These are phyloP conservation scores for Chlamydomonas sphaeroides DNA, from an alignment of 139 green algal genomes.

Conservation along the genomic window DNA sequence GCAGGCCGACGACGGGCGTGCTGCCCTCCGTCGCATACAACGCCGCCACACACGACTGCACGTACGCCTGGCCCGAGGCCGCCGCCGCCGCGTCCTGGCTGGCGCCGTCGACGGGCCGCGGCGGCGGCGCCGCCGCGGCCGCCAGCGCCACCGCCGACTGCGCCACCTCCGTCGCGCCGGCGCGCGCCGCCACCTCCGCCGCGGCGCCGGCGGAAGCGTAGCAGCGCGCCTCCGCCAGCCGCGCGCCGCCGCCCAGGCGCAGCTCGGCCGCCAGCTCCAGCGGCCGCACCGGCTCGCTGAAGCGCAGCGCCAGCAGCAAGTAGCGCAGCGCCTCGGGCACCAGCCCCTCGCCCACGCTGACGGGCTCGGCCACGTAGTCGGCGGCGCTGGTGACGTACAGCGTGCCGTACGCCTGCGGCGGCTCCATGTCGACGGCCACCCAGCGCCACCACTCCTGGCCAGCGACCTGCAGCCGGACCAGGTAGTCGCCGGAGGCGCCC, in stretches of 20 bases:
- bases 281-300: neutral
- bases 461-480: slow-evolving; percentile 5
- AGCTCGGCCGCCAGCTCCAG: neutral
- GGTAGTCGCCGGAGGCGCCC: neutral
- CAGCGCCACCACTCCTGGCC: neutral
- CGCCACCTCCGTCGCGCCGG: neutral
- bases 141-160: neutral
- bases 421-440: slow-evolving; percentile 5
- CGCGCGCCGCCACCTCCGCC: neutral
- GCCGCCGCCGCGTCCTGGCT: no score
- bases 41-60: neutral
- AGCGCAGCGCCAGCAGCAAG: neutral
- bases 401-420: neutral
- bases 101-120: no score
- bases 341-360: no score
- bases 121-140: no score
- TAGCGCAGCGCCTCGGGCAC: neutral
- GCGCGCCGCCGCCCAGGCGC: neutral
- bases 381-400: neutral
- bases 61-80: no score
- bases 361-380: no score
- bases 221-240: neutral
- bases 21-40: neutral
- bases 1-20: neutral
- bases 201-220: neutral